Conservation (phyloP, 169 alveolate species). For the Blepharisma undulans region DNA sequence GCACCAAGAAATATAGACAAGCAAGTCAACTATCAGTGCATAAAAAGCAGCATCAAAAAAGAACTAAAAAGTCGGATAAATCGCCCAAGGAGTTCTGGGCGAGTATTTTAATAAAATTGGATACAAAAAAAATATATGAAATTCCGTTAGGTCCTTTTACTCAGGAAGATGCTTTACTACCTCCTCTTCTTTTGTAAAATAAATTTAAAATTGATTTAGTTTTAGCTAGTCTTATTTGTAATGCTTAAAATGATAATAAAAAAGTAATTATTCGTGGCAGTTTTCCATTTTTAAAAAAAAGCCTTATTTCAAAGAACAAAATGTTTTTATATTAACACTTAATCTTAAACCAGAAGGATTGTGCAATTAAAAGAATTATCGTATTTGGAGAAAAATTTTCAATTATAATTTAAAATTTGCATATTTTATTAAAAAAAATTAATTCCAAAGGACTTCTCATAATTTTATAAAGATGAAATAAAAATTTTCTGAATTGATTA, state of each 20-base stretch:
- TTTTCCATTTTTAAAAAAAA: background rate
- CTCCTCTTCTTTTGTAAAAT: background rate
- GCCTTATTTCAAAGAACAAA: too few relatives aligned
- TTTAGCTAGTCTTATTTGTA: background rate
- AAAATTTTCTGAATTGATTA: background rate
- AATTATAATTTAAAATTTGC: too few relatives aligned
- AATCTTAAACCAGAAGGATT: too few relatives aligned
- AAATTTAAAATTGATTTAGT: too few relatives aligned
- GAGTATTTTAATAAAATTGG: background rate
- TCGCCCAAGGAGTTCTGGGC: background rate
- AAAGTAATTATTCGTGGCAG: background rate
- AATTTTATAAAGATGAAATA: background rate
- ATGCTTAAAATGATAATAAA: too few relatives aligned
- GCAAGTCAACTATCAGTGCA: conserved; percentile 25
- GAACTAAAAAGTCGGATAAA: background rate
- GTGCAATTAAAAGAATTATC: too few relatives aligned
- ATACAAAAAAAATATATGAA: background rate
- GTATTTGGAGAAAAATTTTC: too few relatives aligned
- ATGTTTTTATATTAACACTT: too few relatives aligned
- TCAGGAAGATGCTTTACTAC: background rate
- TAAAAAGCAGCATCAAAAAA: background rate
- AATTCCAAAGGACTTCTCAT: too few relatives aligned
- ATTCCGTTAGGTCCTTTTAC: background rate
- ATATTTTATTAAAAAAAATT: too few relatives aligned
- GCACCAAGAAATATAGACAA: conserved; percentile 15